Base-by-base conservation (phyloP, 139 green algal genomes). In the Bryopsis sp. region DNA sequence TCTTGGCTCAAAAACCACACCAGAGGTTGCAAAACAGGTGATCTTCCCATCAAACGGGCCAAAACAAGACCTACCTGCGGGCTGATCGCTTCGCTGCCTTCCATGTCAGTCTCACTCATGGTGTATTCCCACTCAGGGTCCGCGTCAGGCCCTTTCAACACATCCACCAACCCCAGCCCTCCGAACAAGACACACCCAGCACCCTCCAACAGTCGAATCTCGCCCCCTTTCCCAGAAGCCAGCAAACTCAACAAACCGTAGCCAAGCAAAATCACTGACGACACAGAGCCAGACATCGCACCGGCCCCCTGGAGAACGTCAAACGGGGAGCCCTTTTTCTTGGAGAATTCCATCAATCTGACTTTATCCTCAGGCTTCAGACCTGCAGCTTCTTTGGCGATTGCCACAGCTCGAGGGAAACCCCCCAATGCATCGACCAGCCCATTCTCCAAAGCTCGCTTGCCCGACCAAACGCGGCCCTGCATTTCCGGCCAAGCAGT, bases 351-450 rank as follows among this genome's bases (percentile, higher is more conserved):
- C 31, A 67, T 43, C 28, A 67, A 7, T 46, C 31, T 11, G 11
- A 67, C 31, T 33, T 46, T 46, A 43, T 84, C 29, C 29, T 67
- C 48, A 32, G 63, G 47, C 11, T 73, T 48, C 71, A 93, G 78
- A 32, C 71, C 82, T 19, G 92, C 90, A 22, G 77, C 73, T 61
- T 88, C 67, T 74, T 93, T 93, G 26, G 86, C 92, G 47, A 97
- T 67, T 2, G 73, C 74, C 2, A 97, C 34, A 1, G 92, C 90
- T 22, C 72, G 57, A 26, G 62, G 29, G 28, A 97, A 57, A 33
- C 92, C 92, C 2, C 92, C 92, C 58, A 97, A 48, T 1, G 75
- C 77, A 72, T 97, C 92, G 6, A 97, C 85, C 72, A 97, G 81
- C 4, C 90, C 79, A 22, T 72, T 34, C 46, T 84, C 31, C 8